Percentiles rank a stretch among this genome's conserved stretches.
These are phyloP conservation scores for Capillidium heterosporum DNA, from an alignment of 371 early-diverging fungal species.

Conservation along the genomic window DNA sequence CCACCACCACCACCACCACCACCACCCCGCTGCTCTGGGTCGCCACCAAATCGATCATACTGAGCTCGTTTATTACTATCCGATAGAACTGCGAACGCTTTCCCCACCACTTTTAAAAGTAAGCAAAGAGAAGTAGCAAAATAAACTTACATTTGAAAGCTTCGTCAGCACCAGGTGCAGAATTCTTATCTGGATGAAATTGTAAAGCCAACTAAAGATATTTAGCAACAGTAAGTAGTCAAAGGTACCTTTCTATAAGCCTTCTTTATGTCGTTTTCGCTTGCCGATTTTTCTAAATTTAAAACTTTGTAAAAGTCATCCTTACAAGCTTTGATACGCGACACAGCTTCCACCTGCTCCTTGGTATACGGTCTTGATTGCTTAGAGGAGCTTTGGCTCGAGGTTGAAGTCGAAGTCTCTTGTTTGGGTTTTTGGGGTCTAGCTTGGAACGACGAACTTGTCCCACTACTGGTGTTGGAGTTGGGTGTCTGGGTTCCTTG, in stretches of 20 bases:
- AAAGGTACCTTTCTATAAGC: conserved; percentile 80
- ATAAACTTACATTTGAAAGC: conserved; percentile 72
- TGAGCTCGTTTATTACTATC: conserved; percentile 67
- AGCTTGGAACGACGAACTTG: conserved; percentile 4
- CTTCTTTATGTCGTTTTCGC: conserved; percentile 81
- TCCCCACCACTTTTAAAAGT: conserved; percentile 46
- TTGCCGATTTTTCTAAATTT: conserved; percentile 59
- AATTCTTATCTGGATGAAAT: conserved; percentile 97
- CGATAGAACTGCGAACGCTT: conserved; percentile 74
- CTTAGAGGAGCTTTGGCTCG: conserved; percentile 7
- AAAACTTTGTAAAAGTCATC: conserved; percentile 79
- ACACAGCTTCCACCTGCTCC: conserved; percentile 68
- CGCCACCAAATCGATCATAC: conserved; percentile 75
- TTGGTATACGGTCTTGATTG: conserved; percentile 41
- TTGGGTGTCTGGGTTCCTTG: conserved; percentile 8
- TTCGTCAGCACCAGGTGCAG: conserved; percentile 90
- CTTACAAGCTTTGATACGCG: conserved; percentile 44
- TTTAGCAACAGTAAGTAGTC: not conserved
- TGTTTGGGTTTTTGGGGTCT: conserved; percentile 6
- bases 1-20: conserved; percentile 16
- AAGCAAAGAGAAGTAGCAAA: conserved; percentile 6
- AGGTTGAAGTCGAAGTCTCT: conserved; percentile 9
- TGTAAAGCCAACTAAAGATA: conserved; percentile 66
- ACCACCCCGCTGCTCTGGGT: conserved; percentile 23
- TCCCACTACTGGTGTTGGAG: conserved; percentile 4